phyloP scores from a whole-genome alignment of 805 yeast genomes.

The Pichia heedii region DNA sequence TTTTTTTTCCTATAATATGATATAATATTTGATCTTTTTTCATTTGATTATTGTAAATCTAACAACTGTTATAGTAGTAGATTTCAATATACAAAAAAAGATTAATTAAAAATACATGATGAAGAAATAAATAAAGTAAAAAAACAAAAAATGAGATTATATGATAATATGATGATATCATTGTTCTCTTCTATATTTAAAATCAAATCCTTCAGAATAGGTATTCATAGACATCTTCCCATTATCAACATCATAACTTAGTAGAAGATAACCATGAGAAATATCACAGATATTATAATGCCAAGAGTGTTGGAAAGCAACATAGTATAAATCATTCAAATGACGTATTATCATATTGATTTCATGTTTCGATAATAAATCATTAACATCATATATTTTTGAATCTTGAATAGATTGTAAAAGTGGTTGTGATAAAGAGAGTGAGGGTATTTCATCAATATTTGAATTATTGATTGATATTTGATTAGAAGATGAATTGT shows the following conservation, averaged over 20 bases:
- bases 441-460: conserved; percentile 24
- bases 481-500: neutral
- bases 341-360: conserved; percentile 35
- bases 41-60: no score
- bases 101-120: no score
- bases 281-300: conserved; percentile 66
- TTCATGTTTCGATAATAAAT: conserved; percentile 32
- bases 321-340: conserved; percentile 51
- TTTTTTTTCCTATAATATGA: no score
- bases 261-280: conserved; percentile 38
- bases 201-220: conserved; percentile 54
- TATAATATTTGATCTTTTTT: no score
- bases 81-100: no score
- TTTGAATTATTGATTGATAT: neutral
- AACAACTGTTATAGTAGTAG: no score
- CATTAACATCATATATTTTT: conserved; percentile 35
- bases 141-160: no score
- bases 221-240: conserved; percentile 40
- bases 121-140: no score
- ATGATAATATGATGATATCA: no score
- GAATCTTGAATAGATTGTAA: conserved; percentile 15
- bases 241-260: conserved; percentile 13
- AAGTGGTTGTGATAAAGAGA: conserved; percentile 19
- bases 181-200: conserved; percentile 14
- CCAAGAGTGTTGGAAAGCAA: conserved; percentile 68